Evolutionary conservation across 805 yeast species (phyloP), one percentile per base, ranked within the genome.

Genomic region (Wickerhamiella kurtzmanii): DNA sequence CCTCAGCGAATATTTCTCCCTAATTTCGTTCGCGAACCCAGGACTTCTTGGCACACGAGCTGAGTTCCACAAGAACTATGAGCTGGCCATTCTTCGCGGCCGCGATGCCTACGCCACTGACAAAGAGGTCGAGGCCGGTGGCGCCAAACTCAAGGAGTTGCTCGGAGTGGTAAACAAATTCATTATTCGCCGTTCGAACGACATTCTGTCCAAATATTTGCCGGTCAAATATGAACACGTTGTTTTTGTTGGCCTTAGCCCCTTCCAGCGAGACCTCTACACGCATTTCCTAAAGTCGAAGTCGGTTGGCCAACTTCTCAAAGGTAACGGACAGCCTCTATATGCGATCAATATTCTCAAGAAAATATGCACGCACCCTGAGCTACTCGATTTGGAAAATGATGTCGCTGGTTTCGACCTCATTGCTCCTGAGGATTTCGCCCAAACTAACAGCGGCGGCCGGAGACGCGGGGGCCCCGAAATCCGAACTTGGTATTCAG

Each of bases 171-270:
- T 92, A 2, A 82, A 88, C 32, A 81, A 78, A 55, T 89, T 89
- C 62, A 92, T 92, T 61, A 92, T 92, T 50, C 74, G 98, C 61
- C 77, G 98, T 60, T 87, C 97, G 0, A 92, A 92, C 66, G 98
- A 92, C 63, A 84, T 92, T 56, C 69, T 92, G 47, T 81, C 96
- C 25, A 89, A 92, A 64, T 92, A 92, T 60, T 70, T 92, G 50
- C 98, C 98, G 0, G 85, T 94, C 52, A 92, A 92, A 63, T 88
- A 87, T 61, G 98, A 92, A 62, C 95, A 92, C 63, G 97, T 92
- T 19, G 82, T 92, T n/a, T 92, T 89, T 62, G 87, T 92, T 50
- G 80, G 79, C 39, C 66, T 92, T 47, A 74, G 89, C 1, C 85
- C 84, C 0, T 72, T 88, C 64, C 98, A 92, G 63, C 65, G 69